phyloP scores from a whole-genome alignment of 2,329 filamentous ascomycete genomes.

The Penicillium expansum region DNA sequence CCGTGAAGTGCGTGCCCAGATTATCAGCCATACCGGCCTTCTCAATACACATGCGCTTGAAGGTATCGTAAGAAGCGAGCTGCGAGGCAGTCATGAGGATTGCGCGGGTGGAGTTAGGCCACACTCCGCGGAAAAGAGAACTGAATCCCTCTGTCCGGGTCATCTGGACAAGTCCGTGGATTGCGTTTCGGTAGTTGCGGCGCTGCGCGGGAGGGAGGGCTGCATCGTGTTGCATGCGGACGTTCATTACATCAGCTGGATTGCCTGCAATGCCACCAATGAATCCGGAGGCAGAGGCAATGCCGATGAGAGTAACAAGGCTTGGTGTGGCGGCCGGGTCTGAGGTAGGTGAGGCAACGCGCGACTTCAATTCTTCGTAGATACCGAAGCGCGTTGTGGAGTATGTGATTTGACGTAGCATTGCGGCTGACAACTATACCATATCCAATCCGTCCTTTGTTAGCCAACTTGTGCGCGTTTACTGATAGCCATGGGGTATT shows the following conservation, averaged over 20 bases:
- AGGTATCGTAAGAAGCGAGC: conserved; percentile 62
- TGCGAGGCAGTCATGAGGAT: conserved; percentile 66
- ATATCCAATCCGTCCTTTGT: conserved; percentile 2
- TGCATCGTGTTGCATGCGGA: conserved; percentile 94
- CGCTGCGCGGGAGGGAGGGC: conserved; percentile 70
- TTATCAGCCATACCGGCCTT: conserved; percentile 54
- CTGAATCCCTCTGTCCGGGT: conserved; percentile 74
- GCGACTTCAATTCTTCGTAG: conserved; percentile 87
- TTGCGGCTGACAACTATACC: conserved; percentile 73
- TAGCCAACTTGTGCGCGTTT: background rate
- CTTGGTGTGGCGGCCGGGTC: conserved; percentile 55
- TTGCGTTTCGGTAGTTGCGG: conserved; percentile 83
- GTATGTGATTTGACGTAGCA: conserved; percentile 93
- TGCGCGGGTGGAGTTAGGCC: conserved; percentile 61
- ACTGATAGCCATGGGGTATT: background rate
- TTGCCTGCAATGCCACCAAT: conserved; percentile 88
- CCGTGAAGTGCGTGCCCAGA: conserved; percentile 60
- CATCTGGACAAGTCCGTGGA: conserved; percentile 86
- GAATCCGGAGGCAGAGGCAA: conserved; percentile 81
- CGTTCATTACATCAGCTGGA: conserved; percentile 93
- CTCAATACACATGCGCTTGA: conserved; percentile 58
- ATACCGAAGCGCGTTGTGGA: conserved; percentile 94
- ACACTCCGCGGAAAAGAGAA: conserved; percentile 74
- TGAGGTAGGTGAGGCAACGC: conserved; percentile 47
- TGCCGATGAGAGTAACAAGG: conserved; percentile 73